Evolutionary conservation across 192 early-diverging fungal species (phyloP).

Genomic region (Umbelopsis sp.): DNA sequence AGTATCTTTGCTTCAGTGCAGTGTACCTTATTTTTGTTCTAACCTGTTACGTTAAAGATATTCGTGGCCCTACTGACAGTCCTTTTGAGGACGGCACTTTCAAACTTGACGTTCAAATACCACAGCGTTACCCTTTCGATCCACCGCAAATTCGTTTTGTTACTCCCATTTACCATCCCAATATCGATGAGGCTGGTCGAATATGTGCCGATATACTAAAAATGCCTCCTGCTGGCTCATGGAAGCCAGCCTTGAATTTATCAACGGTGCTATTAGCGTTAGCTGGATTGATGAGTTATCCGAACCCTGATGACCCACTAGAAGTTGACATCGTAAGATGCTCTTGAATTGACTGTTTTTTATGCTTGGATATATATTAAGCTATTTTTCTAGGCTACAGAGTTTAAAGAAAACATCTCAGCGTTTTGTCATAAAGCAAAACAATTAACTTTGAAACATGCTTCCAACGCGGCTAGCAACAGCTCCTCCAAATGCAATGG

Average conservation of each 20-base stretch:
- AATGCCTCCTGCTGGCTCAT: constrained; percentile 52
- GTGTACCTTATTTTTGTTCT: background rate
- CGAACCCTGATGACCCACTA: constrained; percentile 80
- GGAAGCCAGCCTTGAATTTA: constrained; percentile 72
- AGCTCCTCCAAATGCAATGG: no score
- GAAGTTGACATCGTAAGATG: constrained; percentile 65
- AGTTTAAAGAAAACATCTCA: constrained; percentile 49
- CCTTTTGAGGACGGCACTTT: constrained; percentile 71
- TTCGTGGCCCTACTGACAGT: constrained; percentile 64
- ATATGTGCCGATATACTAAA: constrained; percentile 79
- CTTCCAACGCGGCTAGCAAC: constrained; percentile 17
- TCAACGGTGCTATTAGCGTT: constrained; percentile 63
- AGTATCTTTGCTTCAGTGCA: background rate
- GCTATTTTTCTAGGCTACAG: constrained; percentile 43
- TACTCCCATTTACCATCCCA: constrained; percentile 83
- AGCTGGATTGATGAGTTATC: constrained; percentile 56
- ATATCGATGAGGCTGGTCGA: constrained; percentile 76
- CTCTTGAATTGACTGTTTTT: background rate
- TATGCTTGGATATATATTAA: constrained; percentile 3
- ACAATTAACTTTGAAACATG: constrained; percentile 43
- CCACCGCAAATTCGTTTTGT: constrained; percentile 70
- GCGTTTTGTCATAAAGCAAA: constrained; percentile 50
- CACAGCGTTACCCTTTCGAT: constrained; percentile 69
- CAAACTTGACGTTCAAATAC: constrained; percentile 61
- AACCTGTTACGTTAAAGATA: constrained; percentile 29